A percentile compares a stretch with the other conserved stretches of the same genome.
phyloP scores from a whole-genome alignment of 139 green algal species.

The Picochlorum sp. region DNA sequence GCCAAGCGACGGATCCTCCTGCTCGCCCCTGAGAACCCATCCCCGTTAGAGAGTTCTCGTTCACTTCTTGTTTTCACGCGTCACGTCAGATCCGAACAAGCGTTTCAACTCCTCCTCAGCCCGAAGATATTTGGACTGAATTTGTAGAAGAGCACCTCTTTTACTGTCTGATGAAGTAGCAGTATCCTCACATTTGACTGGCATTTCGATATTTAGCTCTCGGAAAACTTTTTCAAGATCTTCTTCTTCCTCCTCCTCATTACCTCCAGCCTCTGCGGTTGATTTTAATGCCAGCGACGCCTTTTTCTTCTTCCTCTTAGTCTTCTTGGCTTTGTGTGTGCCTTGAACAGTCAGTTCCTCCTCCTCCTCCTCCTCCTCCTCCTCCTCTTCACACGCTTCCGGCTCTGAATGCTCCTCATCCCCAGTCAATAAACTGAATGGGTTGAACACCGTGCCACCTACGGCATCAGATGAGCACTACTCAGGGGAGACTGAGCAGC shows the following conservation, averaged over 20 bases:
- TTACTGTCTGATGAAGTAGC: background rate
- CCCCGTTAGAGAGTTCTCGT: slow-evolving; percentile 20
- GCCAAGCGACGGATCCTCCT: slow-evolving; percentile 19
- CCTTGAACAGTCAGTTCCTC: background rate
- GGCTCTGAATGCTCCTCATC: slow-evolving; percentile 7
- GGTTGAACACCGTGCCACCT: slow-evolving; percentile 47
- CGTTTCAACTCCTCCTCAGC: slow-evolving; percentile 68
- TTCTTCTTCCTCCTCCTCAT: slow-evolving; percentile 28
- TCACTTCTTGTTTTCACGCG: slow-evolving; percentile 46
- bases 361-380: no score
- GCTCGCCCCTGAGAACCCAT: slow-evolving; percentile 10
- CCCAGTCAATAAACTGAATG: slow-evolving; percentile 56
- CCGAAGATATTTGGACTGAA: slow-evolving; percentile 45
- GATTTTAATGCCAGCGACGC: no score
- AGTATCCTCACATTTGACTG: background rate
- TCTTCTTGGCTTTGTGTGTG: background rate
- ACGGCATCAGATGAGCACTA: background rate
- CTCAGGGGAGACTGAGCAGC: no score
- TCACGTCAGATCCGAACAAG: slow-evolving; percentile 65
- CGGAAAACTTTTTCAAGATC: slow-evolving; percentile 56
- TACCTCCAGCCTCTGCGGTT: slow-evolving; percentile 9
- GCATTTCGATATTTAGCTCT: slow-evolving; percentile 48
- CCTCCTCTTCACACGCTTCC: background rate
- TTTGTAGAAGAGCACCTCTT: slow-evolving; percentile 40
- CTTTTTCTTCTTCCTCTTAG: slow-evolving; percentile 1